Conservation (phyloP, 148 eudicot genomes). For the Fallopia convolvulus region DNA sequence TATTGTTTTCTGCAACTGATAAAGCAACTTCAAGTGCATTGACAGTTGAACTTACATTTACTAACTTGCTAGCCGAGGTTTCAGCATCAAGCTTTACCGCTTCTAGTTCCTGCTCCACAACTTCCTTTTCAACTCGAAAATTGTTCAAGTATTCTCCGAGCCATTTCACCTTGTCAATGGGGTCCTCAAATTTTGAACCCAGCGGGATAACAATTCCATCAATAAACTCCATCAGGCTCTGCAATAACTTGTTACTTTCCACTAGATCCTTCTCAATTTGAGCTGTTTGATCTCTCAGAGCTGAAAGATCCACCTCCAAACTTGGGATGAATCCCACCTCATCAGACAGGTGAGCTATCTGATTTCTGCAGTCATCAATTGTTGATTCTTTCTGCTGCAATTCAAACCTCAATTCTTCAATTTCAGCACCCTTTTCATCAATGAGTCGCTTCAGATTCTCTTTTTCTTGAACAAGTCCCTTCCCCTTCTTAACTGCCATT, state of each 20-base stretch:
- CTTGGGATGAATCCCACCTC: slow-evolving; percentile 48
- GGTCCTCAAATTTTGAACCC: slow-evolving; percentile 42
- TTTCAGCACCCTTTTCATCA: slow-evolving; percentile 69
- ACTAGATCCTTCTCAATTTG: slow-evolving; percentile 61
- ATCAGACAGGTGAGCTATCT: slow-evolving; percentile 40
- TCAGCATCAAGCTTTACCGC: slow-evolving; percentile 37
- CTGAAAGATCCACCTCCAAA: slow-evolving; percentile 55
- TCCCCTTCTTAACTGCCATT: slow-evolving; percentile 96
- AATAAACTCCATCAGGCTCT: slow-evolving; percentile 46
- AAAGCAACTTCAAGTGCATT: slow-evolving; percentile 60
- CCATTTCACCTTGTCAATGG: slow-evolving; percentile 67
- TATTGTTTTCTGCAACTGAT: slow-evolving; percentile 39
- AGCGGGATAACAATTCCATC: slow-evolving; percentile 38
- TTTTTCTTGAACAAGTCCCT: slow-evolving; percentile 91
- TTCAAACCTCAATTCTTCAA: slow-evolving; percentile 56
- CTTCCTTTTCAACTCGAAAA: slow-evolving; percentile 40
- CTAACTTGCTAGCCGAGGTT: slow-evolving; percentile 37
- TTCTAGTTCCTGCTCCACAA: slow-evolving; percentile 50
- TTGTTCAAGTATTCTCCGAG: slow-evolving; percentile 45
- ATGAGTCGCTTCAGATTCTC: slow-evolving; percentile 67
- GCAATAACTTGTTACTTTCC: slow-evolving; percentile 53
- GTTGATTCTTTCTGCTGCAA: slow-evolving; percentile 42
- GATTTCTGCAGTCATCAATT: slow-evolving; percentile 37
- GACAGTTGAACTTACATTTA: slow-evolving; percentile 33
- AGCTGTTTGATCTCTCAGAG: slow-evolving; percentile 42